Evolutionary conservation across 805 yeast genomes (phyloP).

Genomic region (Candida nemodendra): DNA sequence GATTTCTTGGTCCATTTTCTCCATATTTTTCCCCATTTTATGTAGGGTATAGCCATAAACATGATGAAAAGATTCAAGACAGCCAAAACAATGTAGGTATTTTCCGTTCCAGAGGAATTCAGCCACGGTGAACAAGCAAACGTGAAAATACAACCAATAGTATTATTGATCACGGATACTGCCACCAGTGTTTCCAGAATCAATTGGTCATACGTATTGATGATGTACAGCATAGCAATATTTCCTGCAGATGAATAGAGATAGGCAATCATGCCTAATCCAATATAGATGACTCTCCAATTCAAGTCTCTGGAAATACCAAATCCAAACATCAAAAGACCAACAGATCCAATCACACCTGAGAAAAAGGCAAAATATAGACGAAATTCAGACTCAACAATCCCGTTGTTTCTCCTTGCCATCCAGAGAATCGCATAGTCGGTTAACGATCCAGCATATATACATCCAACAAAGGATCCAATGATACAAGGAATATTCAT

Average conservation of each 20-base stretch:
- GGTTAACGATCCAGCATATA: constrained; percentile 61
- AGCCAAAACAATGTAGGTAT: constrained; percentile 62
- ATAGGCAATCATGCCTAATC: constrained; percentile 63
- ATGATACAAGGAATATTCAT: constrained; percentile 73
- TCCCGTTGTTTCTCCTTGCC: constrained; percentile 58
- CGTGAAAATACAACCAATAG: constrained; percentile 63
- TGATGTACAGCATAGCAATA: constrained; percentile 60
- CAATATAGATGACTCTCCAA: constrained; percentile 56
- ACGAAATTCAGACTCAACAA: constrained; percentile 64
- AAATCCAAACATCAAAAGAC: constrained; percentile 62
- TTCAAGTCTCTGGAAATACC: constrained; percentile 53
- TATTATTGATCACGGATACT: constrained; percentile 60
- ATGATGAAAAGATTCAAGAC: constrained; percentile 54
- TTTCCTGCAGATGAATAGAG: constrained; percentile 71
- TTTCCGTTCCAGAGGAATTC: constrained; percentile 51
- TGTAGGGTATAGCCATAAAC: constrained; percentile 53
- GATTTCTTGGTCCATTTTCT: constrained; percentile 52
- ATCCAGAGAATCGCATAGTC: constrained; percentile 65
- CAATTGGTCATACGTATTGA: constrained; percentile 67
- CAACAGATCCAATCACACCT: constrained; percentile 58
- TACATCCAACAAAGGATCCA: constrained; percentile 64
- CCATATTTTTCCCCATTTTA: constrained; percentile 58
- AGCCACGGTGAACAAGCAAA: constrained; percentile 68
- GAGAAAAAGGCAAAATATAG: constrained; percentile 56
- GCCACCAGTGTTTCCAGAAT: constrained; percentile 67